These are phyloP conservation scores for Wallacemonas sp. DNA, from an alignment of 208 protist species.

Conservation along the genomic window DNA sequence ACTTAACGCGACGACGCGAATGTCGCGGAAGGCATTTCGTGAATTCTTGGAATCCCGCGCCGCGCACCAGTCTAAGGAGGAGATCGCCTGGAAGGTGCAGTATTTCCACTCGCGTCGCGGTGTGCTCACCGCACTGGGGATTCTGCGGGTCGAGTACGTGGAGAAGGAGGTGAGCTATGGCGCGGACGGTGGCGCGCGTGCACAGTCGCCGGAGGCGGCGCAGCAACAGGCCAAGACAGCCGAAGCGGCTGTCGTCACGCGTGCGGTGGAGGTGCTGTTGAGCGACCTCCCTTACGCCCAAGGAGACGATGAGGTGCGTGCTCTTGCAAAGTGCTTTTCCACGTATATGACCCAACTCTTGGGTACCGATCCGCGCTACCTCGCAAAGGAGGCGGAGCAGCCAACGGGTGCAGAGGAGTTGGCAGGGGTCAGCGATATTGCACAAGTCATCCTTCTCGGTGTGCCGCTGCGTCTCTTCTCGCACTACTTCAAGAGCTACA, in stretches of 20 bases:
- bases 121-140: conserved; percentile 46
- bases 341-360: conserved; percentile 14
- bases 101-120: conserved; percentile 39
- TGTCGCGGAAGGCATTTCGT: background rate
- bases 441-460: conserved; percentile 83
- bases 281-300: background rate
- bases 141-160: conserved; percentile 69
- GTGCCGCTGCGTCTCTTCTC: conserved; percentile 67
- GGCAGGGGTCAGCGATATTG: conserved; percentile 22
- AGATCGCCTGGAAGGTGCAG: conserved; percentile 54
- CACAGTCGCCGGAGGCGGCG: background rate
- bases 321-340: conserved; percentile 5
- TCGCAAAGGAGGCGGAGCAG: conserved; percentile 2
- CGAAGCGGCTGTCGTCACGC: background rate
- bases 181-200: background rate
- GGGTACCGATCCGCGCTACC: conserved; percentile 7
- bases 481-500: conserved; percentile 51
- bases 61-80: conserved; percentile 3
- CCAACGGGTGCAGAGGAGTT: background rate
- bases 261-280: conserved; percentile 2
- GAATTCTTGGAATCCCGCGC: background rate
- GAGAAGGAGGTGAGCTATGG: conserved; percentile 21
- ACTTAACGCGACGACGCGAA: background rate
- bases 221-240: background rate
- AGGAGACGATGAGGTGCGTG: background rate